These are phyloP conservation scores for Canariomyces notabilis DNA, from an alignment of 2,329 filamentous ascomycete genomes.

Conservation along the genomic window DNA sequence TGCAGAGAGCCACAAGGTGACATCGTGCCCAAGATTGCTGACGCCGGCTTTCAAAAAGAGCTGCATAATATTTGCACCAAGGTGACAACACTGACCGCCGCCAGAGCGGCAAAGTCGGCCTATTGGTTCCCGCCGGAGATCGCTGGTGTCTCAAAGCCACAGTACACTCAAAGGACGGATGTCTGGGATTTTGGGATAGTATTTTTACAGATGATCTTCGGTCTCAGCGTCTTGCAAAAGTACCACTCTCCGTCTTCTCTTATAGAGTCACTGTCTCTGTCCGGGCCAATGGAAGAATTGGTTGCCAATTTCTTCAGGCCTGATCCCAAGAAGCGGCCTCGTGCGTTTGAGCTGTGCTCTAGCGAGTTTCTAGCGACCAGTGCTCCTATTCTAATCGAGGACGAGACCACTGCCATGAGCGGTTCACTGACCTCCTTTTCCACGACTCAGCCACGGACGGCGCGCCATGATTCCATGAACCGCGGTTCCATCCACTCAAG, in stretches of 20 bases:
- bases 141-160: constrained; percentile 53
- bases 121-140: constrained; percentile 83
- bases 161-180: constrained; percentile 75
- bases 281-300: constrained; percentile 71
- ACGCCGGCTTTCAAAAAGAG: constrained; percentile 65
- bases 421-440: constrained; percentile 39
- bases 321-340: constrained; percentile 77
- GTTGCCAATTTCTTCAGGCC: constrained; percentile 78
- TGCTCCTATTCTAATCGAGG: constrained; percentile 52
- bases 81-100: constrained; percentile 46
- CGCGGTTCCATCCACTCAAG: constrained; percentile 57
- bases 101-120: constrained; percentile 63
- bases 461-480: constrained; percentile 59
- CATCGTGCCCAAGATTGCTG: constrained; percentile 68
- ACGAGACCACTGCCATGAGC: constrained; percentile 36
- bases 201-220: constrained; percentile 91
- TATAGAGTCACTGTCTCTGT: constrained; percentile 66
- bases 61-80: constrained; percentile 57
- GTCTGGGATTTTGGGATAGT: constrained; percentile 93
- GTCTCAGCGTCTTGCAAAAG: constrained; percentile 67
- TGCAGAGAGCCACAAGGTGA: constrained; percentile 65
- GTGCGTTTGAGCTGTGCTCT: constrained; percentile 68
- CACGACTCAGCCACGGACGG: constrained; percentile 42
- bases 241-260: constrained; percentile 75
- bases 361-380: constrained; percentile 64